phyloP scores from a whole-genome alignment of 768 basidiomycete genomes.

The Boletus vinaceobasis region DNA sequence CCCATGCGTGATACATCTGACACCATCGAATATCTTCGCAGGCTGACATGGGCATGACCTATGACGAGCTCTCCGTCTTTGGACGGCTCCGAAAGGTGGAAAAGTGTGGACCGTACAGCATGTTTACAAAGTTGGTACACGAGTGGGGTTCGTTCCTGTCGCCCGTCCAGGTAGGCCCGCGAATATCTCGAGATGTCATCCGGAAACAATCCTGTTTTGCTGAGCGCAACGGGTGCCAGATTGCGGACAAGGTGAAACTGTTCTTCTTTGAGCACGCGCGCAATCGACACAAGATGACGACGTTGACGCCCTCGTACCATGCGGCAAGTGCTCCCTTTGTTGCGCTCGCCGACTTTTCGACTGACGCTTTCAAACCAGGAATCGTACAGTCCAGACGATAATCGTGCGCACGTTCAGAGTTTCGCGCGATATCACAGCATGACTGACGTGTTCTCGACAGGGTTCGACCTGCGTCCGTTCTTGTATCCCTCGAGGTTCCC shows the following conservation, averaged over 20 bases:
- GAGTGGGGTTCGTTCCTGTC: slow-evolving; percentile 90
- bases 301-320: slow-evolving; percentile 89
- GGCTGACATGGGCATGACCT: slow-evolving; percentile 99
- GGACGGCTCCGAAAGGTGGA: slow-evolving; percentile 93
- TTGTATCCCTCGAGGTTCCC: slow-evolving; percentile 92
- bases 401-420: slow-evolving; percentile 53
- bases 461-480: slow-evolving; percentile 95
- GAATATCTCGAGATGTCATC: background rate
- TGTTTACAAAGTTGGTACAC: slow-evolving; percentile 91
- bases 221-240: slow-evolving; percentile 35
- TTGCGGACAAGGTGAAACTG: slow-evolving; percentile 94
- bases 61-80: slow-evolving; percentile 91
- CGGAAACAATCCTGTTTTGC: too few relatives aligned
- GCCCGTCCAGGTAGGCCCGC: slow-evolving; percentile 62
- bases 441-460: slow-evolving; percentile 37
- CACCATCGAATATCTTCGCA: slow-evolving; percentile 26
- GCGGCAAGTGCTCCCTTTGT: slow-evolving; percentile 55
- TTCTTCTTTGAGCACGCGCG: slow-evolving; percentile 98
- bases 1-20: background rate
- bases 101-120: slow-evolving; percentile 97
- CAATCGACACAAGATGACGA: slow-evolving; percentile 99
- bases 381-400: slow-evolving; percentile 95
- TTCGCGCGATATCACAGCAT: too few relatives aligned
- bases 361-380: slow-evolving; percentile 49
- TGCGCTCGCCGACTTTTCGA: background rate